Evolutionary conservation across 2,329 filamentous ascomycete genomes (phyloP), one percentile per base, ranked within the genome.

Genomic region (Thermothelomyces thermophilus): DNA sequence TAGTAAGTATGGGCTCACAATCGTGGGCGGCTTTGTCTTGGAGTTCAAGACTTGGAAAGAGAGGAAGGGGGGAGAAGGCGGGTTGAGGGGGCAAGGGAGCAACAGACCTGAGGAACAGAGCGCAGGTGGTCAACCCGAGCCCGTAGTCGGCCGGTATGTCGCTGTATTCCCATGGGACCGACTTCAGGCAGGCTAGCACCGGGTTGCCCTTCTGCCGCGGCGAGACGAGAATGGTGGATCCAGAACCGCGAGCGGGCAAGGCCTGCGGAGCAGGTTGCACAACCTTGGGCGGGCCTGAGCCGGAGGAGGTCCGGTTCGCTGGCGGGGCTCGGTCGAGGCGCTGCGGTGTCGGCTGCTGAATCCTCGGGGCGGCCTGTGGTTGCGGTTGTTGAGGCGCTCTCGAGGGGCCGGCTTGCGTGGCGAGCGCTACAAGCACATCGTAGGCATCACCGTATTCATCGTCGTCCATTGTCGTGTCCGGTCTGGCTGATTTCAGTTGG

Each of bases 61-160:
- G 14, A n/a, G 13, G 31, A 20, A n/a, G 8, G 31, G 30, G 20
- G 9, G 20, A 31, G 14, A n/a, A 6, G 31, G 20, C 13, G 13
- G 39, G 13, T 11, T 2, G 17, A 20, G 10, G 35, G 7, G 16
- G 5, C 30, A 17, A 11, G 28, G 30, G 36, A 3, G 31, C 14
- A 42, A 16, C 58, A 36, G 41, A 73, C 73, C 73, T 94, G 36
- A 98, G 73, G 64, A 97, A 98, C 5, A 98, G 76, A 0, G 88
- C 90, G 62, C 91, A 95, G 6, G 90, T 95, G 0, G 90, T 95
- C 36, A 79, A 65, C 0, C 93, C 91, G 20, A 97, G 74, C 8
- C 91, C 85, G 66, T 94, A 98, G 70, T 98, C 93, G 28, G 91
- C 88, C 1, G 86, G 84, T n/a, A 95, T 95, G 63, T 97, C 91